Base-by-base conservation (phyloP, 768 basidiomycete species). In the Russula lepida region DNA sequence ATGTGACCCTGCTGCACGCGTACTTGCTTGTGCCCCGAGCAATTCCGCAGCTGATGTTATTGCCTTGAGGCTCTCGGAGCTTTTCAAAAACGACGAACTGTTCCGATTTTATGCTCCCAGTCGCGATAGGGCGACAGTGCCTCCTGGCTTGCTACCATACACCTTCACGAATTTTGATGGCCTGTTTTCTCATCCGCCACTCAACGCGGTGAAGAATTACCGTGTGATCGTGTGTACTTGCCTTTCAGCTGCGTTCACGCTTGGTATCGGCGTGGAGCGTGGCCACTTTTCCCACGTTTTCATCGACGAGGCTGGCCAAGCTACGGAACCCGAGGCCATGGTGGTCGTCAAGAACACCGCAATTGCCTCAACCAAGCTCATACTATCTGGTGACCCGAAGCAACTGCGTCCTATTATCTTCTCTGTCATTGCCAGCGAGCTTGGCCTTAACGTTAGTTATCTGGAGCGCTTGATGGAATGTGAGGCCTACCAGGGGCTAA, bases 291-390 rank as follows among this genome's bases (percentile, higher is more conserved):
- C 75, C 9, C 84, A 88, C 62, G 83, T 89, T 15, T 84, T 88
- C 67, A 71, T 86, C 9, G 86, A 89, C 64, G 86, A 89, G 68
- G 86, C 85, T 0, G 86, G 84, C 0, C 86, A 89, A 66, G 84
- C 85, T 2, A 84, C 82, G 0, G 86, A 89, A 69, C 84, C 85
- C 0, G 86, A 88, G 68, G 76, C 76, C 0, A 83, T 86, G 71
- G 76, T 86, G 17, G 71, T 81, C 0, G 79, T 88, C 71, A 84
- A 84, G 72, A 82, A 80, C 0, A 75, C 86, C 70, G 80, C 83
- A 0, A 75, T 79, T 56, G 69, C 68, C 4, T 57, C 66, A 0
- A 88, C 86, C 0, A 84, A 81, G 51, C 70, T 88, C 27, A 69
- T 88, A 3, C 74, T 89, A 0, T 81, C 84, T 1, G 86, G 87